Evolutionary conservation across 805 yeast genomes (phyloP).

Genomic region (Yamadazyma ubonensis): DNA sequence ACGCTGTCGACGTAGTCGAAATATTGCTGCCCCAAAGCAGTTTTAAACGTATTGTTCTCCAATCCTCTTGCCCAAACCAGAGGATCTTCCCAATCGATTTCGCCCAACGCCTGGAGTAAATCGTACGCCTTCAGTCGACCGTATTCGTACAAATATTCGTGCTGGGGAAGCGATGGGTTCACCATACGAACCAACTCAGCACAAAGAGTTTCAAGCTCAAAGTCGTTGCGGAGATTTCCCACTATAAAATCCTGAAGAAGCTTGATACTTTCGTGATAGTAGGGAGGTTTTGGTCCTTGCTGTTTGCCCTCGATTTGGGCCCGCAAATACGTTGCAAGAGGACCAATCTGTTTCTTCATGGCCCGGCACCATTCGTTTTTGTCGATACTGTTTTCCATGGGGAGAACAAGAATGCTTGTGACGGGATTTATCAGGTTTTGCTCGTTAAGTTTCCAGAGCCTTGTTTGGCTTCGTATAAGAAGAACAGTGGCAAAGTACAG

Average conservation of each 20-base stretch:
- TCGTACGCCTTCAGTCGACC: conserved; percentile 56
- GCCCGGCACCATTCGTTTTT: conserved; percentile 18
- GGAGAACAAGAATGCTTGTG: conserved; percentile 33
- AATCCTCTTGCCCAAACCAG: conserved; percentile 42
- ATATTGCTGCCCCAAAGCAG: conserved; percentile 5
- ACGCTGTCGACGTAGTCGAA: conserved; percentile 9
- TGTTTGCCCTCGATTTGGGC: conserved; percentile 3
- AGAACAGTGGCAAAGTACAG: conserved; percentile 44
- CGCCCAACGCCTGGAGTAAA: conserved; percentile 33
- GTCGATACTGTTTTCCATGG: conserved; percentile 18
- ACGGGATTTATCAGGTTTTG: conserved; percentile 29
- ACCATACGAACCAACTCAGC: conserved; percentile 31
- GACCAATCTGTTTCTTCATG: conserved; percentile 5
- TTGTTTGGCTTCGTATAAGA: conserved; percentile 48
- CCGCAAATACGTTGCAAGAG: conserved; percentile 21
- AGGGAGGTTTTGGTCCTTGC: conserved; percentile 9
- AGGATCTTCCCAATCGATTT: conserved; percentile 44
- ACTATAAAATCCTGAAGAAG: conserved; percentile 56
- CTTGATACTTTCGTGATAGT: conserved; percentile 38
- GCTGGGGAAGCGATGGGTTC: conserved; percentile 16
- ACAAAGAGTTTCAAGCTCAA: conserved; percentile 47
- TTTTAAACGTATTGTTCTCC: conserved; percentile 7
- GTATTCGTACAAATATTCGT: conserved; percentile 34
- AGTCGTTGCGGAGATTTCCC: conserved; percentile 50
- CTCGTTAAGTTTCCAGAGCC: conserved; percentile 42